Conservation (phyloP, 2,329 filamentous ascomycete species). For the Madurella mycetomatis region DNA sequence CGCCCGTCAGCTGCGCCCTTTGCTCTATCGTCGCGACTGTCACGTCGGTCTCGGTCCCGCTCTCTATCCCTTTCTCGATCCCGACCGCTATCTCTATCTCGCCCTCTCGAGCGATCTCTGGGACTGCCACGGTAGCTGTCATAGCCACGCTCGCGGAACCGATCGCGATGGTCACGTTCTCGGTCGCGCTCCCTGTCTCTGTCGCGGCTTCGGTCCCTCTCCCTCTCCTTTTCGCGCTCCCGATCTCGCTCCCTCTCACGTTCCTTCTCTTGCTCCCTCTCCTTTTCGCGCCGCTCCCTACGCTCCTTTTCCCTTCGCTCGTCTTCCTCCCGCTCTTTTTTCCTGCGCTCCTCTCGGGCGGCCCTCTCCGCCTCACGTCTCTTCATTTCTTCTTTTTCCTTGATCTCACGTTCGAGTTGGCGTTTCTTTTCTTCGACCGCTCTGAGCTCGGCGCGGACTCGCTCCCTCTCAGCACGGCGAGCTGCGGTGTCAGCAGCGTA, state of each 20-base stretch:
- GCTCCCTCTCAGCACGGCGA: slow-evolving; percentile 57
- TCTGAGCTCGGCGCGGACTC: slow-evolving; percentile 55
- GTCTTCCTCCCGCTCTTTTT: slow-evolving; percentile 36
- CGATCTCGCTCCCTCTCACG: slow-evolving; percentile 30
- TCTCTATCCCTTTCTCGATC: slow-evolving; percentile 25
- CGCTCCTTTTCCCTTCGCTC: slow-evolving; percentile 39
- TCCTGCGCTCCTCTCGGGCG: slow-evolving; percentile 31
- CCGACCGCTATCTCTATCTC: slow-evolving; percentile 15
- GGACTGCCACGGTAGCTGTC: slow-evolving; percentile 18
- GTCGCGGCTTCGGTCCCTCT: slow-evolving; percentile 30
- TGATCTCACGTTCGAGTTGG: slow-evolving; percentile 54
- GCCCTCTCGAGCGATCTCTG: slow-evolving; percentile 15
- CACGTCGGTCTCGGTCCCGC: slow-evolving; percentile 33
- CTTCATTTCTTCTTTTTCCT: slow-evolving; percentile 39
- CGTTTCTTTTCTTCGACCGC: slow-evolving; percentile 58
- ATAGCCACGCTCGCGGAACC: slow-evolving; percentile 14
- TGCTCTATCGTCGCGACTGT: slow-evolving; percentile 28
- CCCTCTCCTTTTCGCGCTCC: slow-evolving; percentile 12
- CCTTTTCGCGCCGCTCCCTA: slow-evolving; percentile 32
- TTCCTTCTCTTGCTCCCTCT: slow-evolving; percentile 22
- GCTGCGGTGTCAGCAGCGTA: slow-evolving; percentile 64
- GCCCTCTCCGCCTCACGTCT: slow-evolving; percentile 33
- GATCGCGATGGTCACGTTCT: slow-evolving; percentile 31
- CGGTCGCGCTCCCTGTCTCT: slow-evolving; percentile 32
- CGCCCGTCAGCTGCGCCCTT: slow-evolving; percentile 35